Evolutionary conservation across 768 basidiomycete species (phyloP).

Genomic region (Podaxis mareebaensis): DNA sequence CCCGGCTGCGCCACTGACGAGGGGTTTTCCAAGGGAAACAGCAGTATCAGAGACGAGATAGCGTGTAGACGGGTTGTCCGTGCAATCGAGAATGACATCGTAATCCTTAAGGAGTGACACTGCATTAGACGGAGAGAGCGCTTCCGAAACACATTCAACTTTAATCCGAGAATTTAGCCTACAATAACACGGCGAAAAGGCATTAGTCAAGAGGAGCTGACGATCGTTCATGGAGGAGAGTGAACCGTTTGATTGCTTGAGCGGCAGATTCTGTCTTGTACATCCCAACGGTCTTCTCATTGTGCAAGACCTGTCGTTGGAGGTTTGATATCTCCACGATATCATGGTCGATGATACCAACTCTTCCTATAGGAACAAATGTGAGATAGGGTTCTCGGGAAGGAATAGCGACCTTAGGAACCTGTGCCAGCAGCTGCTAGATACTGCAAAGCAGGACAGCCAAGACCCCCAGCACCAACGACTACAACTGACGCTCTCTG

Average conservation of each 20-base stretch:
- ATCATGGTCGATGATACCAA: constrained; percentile 90
- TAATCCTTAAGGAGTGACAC: constrained; percentile 58
- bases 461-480: no score
- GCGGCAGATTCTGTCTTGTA: constrained; percentile 84
- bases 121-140: constrained; percentile 68
- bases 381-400: constrained; percentile 5
- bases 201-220: background rate
- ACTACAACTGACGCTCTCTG: no score
- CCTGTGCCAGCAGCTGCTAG: no score
- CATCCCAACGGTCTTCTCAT: constrained; percentile 68
- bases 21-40: constrained; percentile 69
- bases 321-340: constrained; percentile 85
- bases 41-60: constrained; percentile 92
- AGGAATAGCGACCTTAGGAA: no score
- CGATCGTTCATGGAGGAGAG: background rate
- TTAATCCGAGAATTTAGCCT: constrained; percentile 74
- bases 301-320: constrained; percentile 89
- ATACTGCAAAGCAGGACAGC: no score
- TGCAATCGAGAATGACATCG: constrained; percentile 40
- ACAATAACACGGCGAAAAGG: background rate
- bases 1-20: constrained; percentile 92
- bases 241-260: constrained; percentile 63
- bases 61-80: constrained; percentile 76
- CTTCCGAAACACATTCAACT: constrained; percentile 52
- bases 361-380: constrained; percentile 50